These are phyloP conservation scores for Hyaloperonospora brassicae DNA, from an alignment of 352 stramenopile genomes.

Conservation along the genomic window DNA sequence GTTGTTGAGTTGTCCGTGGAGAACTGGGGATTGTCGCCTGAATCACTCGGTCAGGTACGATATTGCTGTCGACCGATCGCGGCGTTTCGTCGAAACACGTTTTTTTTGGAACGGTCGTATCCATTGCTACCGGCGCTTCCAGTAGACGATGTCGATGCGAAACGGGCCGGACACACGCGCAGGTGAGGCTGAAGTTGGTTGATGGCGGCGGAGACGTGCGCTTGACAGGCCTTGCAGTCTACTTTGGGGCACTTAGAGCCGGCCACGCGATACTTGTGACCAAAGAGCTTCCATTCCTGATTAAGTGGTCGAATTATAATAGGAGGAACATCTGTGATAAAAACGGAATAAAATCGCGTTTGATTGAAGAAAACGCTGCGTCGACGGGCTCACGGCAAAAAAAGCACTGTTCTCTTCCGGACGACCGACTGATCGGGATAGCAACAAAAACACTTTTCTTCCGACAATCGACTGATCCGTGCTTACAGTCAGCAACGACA, in stretches of 20 bases:
- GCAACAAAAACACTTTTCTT: too few relatives aligned
- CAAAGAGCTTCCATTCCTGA: conserved; percentile 67
- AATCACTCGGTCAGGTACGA: too few relatives aligned
- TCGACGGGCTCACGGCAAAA: too few relatives aligned
- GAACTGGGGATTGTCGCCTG: background rate
- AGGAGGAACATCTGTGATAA: background rate
- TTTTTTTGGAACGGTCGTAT: background rate
- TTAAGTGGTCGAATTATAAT: conserved; percentile 51
- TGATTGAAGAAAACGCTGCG: background rate
- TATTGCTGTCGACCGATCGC: background rate
- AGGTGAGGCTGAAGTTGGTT: conserved; percentile 63
- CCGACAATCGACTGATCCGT: too few relatives aligned
- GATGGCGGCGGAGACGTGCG: conserved; percentile 47
- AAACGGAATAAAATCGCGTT: background rate
- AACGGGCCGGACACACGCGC: conserved; percentile 42
- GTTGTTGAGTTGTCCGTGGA: conserved; percentile 23
- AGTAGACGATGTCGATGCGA: conserved; percentile 6
- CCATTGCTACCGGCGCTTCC: conserved; percentile 1
- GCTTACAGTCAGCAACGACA: too few relatives aligned
- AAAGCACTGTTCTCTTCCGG: too few relatives aligned
- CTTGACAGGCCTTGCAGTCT: conserved; percentile 56
- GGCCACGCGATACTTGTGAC: conserved; percentile 40
- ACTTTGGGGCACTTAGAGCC: conserved; percentile 55
- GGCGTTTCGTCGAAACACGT: conserved; percentile 7
- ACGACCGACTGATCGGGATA: too few relatives aligned